Evolutionary conservation across 371 early-diverging fungal genomes (phyloP).

Genomic region (Zancudomyces culisetae): DNA sequence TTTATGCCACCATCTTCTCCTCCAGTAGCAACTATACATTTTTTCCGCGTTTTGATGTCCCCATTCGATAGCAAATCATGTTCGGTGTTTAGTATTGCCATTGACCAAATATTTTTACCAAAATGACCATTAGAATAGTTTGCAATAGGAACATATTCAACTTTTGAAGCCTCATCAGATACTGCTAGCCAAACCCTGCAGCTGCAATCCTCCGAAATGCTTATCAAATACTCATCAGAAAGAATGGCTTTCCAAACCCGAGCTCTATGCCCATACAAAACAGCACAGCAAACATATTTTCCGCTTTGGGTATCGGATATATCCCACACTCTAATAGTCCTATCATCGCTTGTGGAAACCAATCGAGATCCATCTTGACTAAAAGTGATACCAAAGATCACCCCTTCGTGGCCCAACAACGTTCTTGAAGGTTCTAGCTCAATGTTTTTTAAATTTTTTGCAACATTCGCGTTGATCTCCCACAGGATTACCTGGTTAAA

Average conservation of each 20-base stretch:
- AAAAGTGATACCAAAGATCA: conserved; percentile 60
- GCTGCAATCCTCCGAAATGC: conserved; percentile 56
- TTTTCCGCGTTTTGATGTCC: not conserved
- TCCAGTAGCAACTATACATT: not conserved
- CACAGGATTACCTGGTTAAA: conserved; percentile 64
- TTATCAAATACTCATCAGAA: conserved; percentile 33
- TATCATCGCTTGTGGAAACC: conserved; percentile 65
- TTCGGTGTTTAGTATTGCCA: too few relatives aligned
- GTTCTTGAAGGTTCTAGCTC: not conserved
- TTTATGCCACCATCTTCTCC: conserved; percentile 2
- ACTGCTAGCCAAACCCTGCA: conserved; percentile 52
- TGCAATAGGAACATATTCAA: conserved; percentile 30
- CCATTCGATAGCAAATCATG: too few relatives aligned
- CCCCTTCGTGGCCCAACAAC: conserved; percentile 30
- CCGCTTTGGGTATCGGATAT: not conserved
- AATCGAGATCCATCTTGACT: conserved; percentile 34
- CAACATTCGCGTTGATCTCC: conserved; percentile 8
- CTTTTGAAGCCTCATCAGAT: conserved; percentile 12
- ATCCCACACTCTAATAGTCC: conserved; percentile 60
- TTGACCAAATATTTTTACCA: conserved; percentile 67
- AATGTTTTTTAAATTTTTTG: not conserved
- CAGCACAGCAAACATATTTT: conserved; percentile 2
- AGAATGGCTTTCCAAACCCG: conserved; percentile 67
- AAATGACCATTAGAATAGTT: conserved; percentile 61
- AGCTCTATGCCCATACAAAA: conserved; percentile 60